Evolutionary conservation across 2,329 filamentous ascomycete genomes (phyloP).

Genomic region (Exophiala bonariae): DNA sequence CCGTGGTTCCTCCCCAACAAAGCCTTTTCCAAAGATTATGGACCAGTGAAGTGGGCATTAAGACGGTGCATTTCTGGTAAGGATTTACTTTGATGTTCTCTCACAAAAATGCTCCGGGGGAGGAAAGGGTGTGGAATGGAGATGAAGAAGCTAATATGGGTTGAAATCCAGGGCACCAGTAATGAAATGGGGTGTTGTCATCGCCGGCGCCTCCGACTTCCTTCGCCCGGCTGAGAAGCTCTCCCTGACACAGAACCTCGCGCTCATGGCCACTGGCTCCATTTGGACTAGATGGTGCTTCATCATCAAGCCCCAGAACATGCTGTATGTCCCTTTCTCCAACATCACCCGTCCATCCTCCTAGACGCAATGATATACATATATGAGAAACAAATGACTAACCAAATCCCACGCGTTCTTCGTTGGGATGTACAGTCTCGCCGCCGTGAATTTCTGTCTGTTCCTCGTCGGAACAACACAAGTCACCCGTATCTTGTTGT

Average conservation of each 20-base stretch:
- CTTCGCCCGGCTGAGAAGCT: constrained; percentile 88
- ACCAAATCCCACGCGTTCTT: constrained; percentile 1
- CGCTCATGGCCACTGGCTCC: constrained; percentile 82
- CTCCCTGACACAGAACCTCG: constrained; percentile 87
- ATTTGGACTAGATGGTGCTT: constrained; percentile 99
- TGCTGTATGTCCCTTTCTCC: constrained; percentile 71
- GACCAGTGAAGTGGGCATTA: constrained; percentile 77
- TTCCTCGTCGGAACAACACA: constrained; percentile 83
- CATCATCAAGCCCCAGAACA: constrained; percentile 91
- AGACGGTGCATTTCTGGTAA: constrained; percentile 98
- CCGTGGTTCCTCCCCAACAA: constrained; percentile 42
- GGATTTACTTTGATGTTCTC: constrained; percentile 27
- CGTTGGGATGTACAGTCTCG: constrained; percentile 59
- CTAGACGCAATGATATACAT: background rate
- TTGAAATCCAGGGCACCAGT: constrained; percentile 79
- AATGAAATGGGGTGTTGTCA: constrained; percentile 95
- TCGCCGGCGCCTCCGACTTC: constrained; percentile 90
- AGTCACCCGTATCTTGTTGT: constrained; percentile 71
- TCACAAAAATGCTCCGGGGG: too few species aligned
- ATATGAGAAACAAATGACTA: too few species aligned
- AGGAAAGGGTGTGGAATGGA: too few species aligned
- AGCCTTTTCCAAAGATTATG: constrained; percentile 72
- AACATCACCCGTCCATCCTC: background rate
- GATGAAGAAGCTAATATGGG: too few species aligned
- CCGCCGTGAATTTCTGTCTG: constrained; percentile 97